Evolutionary conservation across 805 yeast genomes (phyloP).

Genomic region (Debaryomyces castellii): DNA sequence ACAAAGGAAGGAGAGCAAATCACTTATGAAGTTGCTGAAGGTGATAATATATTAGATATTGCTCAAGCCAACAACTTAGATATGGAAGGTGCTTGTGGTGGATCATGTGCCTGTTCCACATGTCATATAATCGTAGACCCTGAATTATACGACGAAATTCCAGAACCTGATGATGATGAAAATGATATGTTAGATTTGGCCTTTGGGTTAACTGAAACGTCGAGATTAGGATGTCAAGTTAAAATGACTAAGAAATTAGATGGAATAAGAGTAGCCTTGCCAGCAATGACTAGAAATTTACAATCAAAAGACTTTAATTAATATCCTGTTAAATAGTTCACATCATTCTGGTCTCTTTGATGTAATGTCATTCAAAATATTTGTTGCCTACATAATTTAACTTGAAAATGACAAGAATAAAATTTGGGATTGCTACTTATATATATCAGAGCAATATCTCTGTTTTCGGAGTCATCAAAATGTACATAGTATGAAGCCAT

Average conservation of each 20-base stretch:
- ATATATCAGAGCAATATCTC: not conserved
- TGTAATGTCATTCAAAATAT: not conserved
- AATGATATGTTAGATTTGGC: constrained; percentile 98
- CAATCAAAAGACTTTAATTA: constrained; percentile 73
- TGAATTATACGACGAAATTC: constrained; percentile 83
- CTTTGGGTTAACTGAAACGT: constrained; percentile 94
- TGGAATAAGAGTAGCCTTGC: constrained; percentile 91
- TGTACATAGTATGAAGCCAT: not conserved
- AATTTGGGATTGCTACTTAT: not conserved
- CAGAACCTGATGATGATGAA: constrained; percentile 96
- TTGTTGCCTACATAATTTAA: constrained; percentile 9
- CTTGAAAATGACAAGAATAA: constrained; percentile 1
- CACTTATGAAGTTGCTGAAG: constrained; percentile 83
- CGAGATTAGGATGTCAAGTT: constrained; percentile 93
- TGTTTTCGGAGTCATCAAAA: not conserved
- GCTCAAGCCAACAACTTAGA: constrained; percentile 93
- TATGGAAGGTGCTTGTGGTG: constrained; percentile 99
- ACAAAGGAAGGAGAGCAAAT: constrained; percentile 87
- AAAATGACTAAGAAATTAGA: constrained; percentile 86
- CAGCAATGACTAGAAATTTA: constrained; percentile 95
- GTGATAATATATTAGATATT: constrained; percentile 87
- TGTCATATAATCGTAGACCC: constrained; percentile 98
- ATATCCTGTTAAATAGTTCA: not conserved
- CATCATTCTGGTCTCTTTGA: constrained; percentile 4
- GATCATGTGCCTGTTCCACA: constrained; percentile 98